Conservation (phyloP, 2,329 filamentous ascomycete species). For the Alternaria ethzedia region DNA sequence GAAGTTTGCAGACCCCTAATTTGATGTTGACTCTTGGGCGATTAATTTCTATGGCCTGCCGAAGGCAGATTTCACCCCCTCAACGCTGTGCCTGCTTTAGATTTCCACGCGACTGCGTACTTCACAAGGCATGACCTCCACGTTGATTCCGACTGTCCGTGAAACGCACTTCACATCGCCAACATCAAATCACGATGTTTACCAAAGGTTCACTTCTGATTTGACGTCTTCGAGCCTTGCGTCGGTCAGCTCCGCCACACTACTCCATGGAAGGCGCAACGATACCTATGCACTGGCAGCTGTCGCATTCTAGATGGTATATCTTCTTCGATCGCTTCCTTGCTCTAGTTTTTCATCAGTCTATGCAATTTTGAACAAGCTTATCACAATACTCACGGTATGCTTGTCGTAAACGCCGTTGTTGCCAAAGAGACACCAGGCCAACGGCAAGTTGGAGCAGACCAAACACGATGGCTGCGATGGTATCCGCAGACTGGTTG, state of each 20-base stretch:
- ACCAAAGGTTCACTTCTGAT: not conserved
- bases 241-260: not conserved
- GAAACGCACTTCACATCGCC: not conserved
- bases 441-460: constrained; percentile 20
- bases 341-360: not conserved
- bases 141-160: not conserved
- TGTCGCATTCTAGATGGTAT: not conserved
- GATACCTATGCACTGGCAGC: not conserved
- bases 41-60: not conserved
- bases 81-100: not conserved
- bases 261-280: not conserved
- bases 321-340: not conserved
- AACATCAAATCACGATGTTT: not conserved
- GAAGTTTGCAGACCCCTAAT: not conserved
- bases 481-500: constrained; percentile 2
- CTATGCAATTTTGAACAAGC: accelerated
- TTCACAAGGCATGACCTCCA: not conserved
- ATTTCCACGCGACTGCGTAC: not conserved
- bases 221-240: not conserved
- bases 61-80: not conserved
- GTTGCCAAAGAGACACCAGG: constrained; percentile 22
- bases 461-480: constrained; percentile 23
- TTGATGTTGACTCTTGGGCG: not conserved
- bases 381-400: constrained; percentile 9
- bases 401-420: constrained; percentile 12